These are phyloP conservation scores for Trametes versicolor DNA, from an alignment of 1,284 basidiomycete genomes.

Conservation along the genomic window DNA sequence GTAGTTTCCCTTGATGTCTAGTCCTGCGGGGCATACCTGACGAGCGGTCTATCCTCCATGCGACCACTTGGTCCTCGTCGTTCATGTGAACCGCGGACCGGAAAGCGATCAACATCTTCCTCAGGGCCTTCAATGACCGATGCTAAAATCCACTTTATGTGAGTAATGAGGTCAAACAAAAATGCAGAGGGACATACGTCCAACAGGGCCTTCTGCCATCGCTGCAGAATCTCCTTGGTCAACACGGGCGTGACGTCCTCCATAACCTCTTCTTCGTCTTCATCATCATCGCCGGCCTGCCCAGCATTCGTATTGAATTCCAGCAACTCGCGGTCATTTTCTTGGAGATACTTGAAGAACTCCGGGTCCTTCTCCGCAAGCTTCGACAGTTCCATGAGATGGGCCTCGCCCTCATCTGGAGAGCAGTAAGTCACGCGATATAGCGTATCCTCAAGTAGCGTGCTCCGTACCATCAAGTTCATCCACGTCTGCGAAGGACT, in stretches of 20 bases:
- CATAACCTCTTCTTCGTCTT: conserved; percentile 52
- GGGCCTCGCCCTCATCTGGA: conserved; percentile 74
- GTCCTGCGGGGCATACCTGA: conserved; percentile 57
- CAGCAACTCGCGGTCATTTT: conserved; percentile 92
- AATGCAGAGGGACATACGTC: conserved; percentile 62
- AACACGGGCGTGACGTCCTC: conserved; percentile 68
- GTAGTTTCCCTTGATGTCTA: too few species aligned
- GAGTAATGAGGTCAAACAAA: not conserved
- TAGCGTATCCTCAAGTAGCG: not conserved
- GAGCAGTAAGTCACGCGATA: not conserved
- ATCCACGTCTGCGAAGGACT: conserved; percentile 80
- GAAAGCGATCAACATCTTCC: conserved; percentile 90
- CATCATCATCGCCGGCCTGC: conserved; percentile 44
- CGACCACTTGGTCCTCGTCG: conserved; percentile 80
- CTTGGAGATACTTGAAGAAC: conserved; percentile 97
- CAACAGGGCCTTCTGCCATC: conserved; percentile 93
- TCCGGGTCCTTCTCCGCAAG: conserved; percentile 97
- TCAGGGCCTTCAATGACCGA: conserved; percentile 85
- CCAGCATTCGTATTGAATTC: conserved; percentile 68
- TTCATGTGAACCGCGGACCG: conserved; percentile 90
- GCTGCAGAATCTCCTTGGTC: conserved; percentile 78
- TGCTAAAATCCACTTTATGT: conserved; percentile 58
- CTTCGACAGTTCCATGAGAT: conserved; percentile 87
- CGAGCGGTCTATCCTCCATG: conserved; percentile 86
- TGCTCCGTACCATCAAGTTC: conserved; percentile 72